phyloP scores from a whole-genome alignment of 768 basidiomycete species.

The Galerina marginata region DNA sequence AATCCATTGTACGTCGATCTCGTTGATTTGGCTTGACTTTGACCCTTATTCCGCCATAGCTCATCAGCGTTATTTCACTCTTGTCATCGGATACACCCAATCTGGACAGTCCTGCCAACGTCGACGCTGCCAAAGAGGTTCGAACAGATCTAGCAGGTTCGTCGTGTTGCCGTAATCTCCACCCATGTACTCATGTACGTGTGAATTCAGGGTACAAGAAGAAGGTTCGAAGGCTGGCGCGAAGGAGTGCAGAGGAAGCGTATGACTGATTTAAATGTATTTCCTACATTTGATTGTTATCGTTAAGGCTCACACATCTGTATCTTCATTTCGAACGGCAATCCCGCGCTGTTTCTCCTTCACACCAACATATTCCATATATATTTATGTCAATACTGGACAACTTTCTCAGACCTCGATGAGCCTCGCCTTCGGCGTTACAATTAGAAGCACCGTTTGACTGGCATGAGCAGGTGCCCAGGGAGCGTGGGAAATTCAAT shows the following conservation, averaged over 20 bases:
- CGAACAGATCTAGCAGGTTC: slow-evolving; percentile 66
- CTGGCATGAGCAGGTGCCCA: not conserved
- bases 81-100: slow-evolving; percentile 92
- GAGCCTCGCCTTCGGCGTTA: too few species aligned
- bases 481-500: not conserved
- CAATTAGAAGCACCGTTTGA: not conserved
- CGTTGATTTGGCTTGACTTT: slow-evolving; percentile 8
- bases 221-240: slow-evolving; percentile 90
- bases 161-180: slow-evolving; percentile 22
- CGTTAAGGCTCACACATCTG: too few species aligned
- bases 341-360: too few species aligned
- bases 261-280: slow-evolving; percentile 55
- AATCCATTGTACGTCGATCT: slow-evolving; percentile 80
- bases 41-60: slow-evolving; percentile 49
- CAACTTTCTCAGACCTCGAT: not conserved
- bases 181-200: slow-evolving; percentile 21
- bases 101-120: slow-evolving; percentile 92
- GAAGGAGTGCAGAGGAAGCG: slow-evolving; percentile 88
- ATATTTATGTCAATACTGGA: not conserved
- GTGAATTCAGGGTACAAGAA: slow-evolving; percentile 79
- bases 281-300: too few species aligned
- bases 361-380: not conserved
- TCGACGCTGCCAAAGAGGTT: slow-evolving; percentile 93
- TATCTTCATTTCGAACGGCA: too few species aligned
- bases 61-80: slow-evolving; percentile 95